phyloP scores from a whole-genome alignment of 257 asterid species.

The Nicotiana obtusifolia region DNA sequence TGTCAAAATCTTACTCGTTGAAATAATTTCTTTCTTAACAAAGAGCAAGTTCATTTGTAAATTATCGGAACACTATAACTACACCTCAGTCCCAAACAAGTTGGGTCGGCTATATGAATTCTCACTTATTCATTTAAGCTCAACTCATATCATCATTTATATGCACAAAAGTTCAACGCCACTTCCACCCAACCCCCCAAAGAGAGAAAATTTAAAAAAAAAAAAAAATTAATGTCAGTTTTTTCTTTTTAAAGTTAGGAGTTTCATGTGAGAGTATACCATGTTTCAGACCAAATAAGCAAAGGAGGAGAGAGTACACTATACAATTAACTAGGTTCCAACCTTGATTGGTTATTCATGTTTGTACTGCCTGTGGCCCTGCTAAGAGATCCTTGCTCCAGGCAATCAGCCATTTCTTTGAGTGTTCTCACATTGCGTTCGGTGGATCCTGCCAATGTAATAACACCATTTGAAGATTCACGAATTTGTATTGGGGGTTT shows the following conservation, averaged over 20 bases:
- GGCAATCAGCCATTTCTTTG: slow-evolving; percentile 92
- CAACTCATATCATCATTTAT: no score
- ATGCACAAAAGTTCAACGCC: no score
- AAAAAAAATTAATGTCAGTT: not conserved
- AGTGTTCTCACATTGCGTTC: slow-evolving; percentile 77
- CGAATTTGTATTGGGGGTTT: slow-evolving; percentile 93
- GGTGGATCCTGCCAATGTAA: slow-evolving; percentile 96
- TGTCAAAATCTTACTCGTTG: not conserved
- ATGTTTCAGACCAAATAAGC: not conserved
- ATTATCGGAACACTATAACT: not conserved
- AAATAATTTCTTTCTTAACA: not conserved
- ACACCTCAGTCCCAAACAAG: no score
- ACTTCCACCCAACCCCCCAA: no score
- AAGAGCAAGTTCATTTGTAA: not conserved
- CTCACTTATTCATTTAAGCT: no score
- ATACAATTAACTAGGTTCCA: slow-evolving; percentile 1
- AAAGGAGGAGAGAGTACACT: not conserved
- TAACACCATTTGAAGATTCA: slow-evolving; percentile 93
- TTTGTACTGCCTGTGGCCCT: slow-evolving; percentile 99
- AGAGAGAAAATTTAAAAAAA: not conserved
- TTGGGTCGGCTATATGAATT: no score
- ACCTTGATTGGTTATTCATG: slow-evolving; percentile 98
- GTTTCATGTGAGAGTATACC: not conserved
- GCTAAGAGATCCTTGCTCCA: slow-evolving; percentile 88
- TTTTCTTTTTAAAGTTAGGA: not conserved